These are phyloP conservation scores for Xanthoconium purpureum DNA, from an alignment of 768 basidiomycete genomes.

Conservation along the genomic window DNA sequence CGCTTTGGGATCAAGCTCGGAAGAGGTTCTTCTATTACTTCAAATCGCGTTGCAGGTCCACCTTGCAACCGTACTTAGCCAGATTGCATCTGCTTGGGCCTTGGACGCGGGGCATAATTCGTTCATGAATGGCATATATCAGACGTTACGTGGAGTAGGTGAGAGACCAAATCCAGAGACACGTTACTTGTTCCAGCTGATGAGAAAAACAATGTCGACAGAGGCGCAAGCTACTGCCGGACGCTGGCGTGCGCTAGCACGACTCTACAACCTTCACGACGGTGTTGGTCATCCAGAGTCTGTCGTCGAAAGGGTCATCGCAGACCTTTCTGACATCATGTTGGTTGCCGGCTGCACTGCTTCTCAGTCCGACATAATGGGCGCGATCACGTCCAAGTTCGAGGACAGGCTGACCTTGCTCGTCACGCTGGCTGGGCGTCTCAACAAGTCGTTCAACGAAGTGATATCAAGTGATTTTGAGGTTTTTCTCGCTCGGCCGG, in stretches of 20 bases:
- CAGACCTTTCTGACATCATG: constrained; percentile 3
- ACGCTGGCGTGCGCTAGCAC: background rate
- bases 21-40: too few relatives aligned
- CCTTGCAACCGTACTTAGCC: too few relatives aligned
- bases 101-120: background rate
- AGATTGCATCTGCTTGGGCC: background rate
- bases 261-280: background rate
- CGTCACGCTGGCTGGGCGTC: constrained; percentile 8
- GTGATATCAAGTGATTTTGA: background rate
- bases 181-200: background rate
- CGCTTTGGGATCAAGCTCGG: too few relatives aligned
- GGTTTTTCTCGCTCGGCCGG: background rate
- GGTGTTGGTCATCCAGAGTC: background rate
- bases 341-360: constrained; percentile 6
- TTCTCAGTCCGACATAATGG: background rate
- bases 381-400: background rate
- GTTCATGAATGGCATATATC: background rate
- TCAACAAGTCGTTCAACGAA: constrained; percentile 1
- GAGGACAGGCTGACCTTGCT: constrained; percentile 1
- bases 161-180: too few relatives aligned
- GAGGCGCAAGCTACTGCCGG: background rate
- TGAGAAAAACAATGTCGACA: background rate
- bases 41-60: too few relatives aligned
- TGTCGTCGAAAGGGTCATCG: background rate
- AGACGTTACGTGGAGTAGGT: background rate